Base-by-base conservation (phyloP, 2,329 filamentous ascomycete genomes). In the Alternaria ethzedia region DNA sequence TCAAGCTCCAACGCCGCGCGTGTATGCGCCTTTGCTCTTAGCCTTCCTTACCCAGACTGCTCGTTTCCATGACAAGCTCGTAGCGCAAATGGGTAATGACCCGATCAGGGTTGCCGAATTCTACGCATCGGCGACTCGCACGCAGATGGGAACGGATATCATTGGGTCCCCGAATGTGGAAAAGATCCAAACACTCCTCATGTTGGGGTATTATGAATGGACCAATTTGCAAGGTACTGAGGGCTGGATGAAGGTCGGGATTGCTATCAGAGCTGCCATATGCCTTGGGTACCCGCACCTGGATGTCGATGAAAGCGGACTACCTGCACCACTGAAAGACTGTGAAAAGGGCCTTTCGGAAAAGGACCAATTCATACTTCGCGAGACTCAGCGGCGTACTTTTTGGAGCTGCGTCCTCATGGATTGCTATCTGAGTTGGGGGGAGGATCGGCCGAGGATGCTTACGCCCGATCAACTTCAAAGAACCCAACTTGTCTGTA, bases 351-450 rank as follows among this genome's bases (percentile, higher is more conserved):
- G 54, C n/a, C 54, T 56, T 9, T 69, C 66, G 2, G 71, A 75
- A 49, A 67, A 77, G 4, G 77, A 85, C 59, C 77, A 82, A 15
- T 85, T 87, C 50, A 86, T 90, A 21, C 81, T 86, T 36, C 87
- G 87, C 61, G 91, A 93, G 75, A 86, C 90, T 12, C 83, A 85
- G 63, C 84, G 91, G 25, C 86, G 91, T 7, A 92, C 90, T 1
- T 91, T 92, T 82, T 93, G 90, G 82, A 91, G 90, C 69, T 92
- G 90, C 71, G 89, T 91, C 62, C 88, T 92, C 55, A 83, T 93
- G 69, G 91, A 93, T 74, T 86, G 90, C 4, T 87, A 92, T 77
- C 80, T 92, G 23, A 87, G 89, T 36, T 89, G 87, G 69, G 90
- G 90, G 20, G 87, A 87, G 65, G 85, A 88, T 56, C 83, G 89